Base-by-base conservation (phyloP, 208 protist species). In the Naegleria lovaniensis region DNA sequence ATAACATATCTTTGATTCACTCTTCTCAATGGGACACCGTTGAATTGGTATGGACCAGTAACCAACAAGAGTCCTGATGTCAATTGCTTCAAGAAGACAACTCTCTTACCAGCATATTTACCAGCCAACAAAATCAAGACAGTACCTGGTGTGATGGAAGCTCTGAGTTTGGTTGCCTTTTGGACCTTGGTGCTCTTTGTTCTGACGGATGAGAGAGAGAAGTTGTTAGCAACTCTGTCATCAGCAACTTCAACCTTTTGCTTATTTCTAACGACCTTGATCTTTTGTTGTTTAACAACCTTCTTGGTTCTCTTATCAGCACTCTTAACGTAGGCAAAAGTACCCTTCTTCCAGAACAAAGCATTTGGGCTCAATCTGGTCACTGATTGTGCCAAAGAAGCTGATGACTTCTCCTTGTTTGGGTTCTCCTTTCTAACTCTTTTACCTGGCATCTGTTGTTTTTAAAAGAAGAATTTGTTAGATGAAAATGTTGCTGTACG, bases 71-170 rank as follows among this genome's bases (percentile, higher is more conserved):
- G 95, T 91, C 98, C 98, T 90, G 97, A 98, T 83, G 94, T 51
- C 88, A 99, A 96, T 95, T 99, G 97, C 95, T 99, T 99, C 51
- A 99, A 95, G 93, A 99, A 97, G 39, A 99, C 97, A n/a, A 98
- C 98, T 91, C 98, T 96, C 92, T 97, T 96, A 91, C 98, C 98
- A 93, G 96, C 95, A 94, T 98, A 99, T 91, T 95, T 95, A 90
- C 99, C 99, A 83, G 98, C 96, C 40, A 99, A 96, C 91, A 99
- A 94, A 92, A 99, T 99, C 13, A 97, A 91, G 43, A 99, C 97
- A 59, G 97, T 98, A 85, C 97, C 97, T 41, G 97, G 96, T 79
- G 91, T 96, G 84, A 97, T 93, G 5, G 92, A 94, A 16, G 90
- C n/a, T 79, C 87, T 67, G 19, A 90, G 22, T 83, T 48, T 90